phyloP scores from a whole-genome alignment of 306 rosid species.

The Abrus pulchellus region DNA sequence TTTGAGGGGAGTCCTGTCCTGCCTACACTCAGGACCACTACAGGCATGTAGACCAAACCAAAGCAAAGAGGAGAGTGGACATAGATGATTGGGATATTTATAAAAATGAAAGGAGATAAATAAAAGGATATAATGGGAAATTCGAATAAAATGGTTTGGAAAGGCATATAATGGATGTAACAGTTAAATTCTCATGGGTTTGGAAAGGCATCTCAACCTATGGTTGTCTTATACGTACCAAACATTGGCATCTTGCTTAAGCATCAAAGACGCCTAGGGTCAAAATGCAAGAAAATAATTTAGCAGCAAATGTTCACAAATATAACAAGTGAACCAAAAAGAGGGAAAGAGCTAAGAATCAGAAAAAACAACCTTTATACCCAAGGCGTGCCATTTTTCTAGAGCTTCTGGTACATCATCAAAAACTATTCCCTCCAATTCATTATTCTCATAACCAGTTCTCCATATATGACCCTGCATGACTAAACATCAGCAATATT shows the following conservation, averaged over 20 bases:
- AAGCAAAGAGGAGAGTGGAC: constrained; percentile 39
- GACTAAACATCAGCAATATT: constrained; percentile 45
- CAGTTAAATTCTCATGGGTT: constrained; percentile 34
- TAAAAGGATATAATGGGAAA: constrained; percentile 32
- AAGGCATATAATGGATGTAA: constrained; percentile 23
- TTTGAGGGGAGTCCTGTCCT: constrained; percentile 23
- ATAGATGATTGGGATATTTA: constrained; percentile 20
- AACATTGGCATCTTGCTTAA: constrained; percentile 39
- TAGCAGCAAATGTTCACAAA: constrained; percentile 15
- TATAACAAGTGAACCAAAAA: constrained; percentile 30
- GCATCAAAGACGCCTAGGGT: constrained; percentile 33
- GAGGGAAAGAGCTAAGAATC: constrained; percentile 31
- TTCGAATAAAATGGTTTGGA: constrained; percentile 23
- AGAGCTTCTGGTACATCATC: constrained; percentile 95
- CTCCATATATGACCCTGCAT: constrained; percentile 96
- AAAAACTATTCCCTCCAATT: constrained; percentile 84
- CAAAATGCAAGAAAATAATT: constrained; percentile 32
- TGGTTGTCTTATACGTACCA: constrained; percentile 37
- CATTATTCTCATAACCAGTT: constrained; percentile 85
- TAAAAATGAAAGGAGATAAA: constrained; percentile 10
- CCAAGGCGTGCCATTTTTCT: constrained; percentile 81
- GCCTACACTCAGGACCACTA: constrained; percentile 25
- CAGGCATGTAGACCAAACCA: constrained; percentile 40
- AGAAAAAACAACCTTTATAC: constrained; percentile 71
- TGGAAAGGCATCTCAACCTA: constrained; percentile 40